Evolutionary conservation across 73 alveolate species (phyloP), one percentile per base, ranked within the genome.

Genomic region (Paraurostyla sp.): DNA sequence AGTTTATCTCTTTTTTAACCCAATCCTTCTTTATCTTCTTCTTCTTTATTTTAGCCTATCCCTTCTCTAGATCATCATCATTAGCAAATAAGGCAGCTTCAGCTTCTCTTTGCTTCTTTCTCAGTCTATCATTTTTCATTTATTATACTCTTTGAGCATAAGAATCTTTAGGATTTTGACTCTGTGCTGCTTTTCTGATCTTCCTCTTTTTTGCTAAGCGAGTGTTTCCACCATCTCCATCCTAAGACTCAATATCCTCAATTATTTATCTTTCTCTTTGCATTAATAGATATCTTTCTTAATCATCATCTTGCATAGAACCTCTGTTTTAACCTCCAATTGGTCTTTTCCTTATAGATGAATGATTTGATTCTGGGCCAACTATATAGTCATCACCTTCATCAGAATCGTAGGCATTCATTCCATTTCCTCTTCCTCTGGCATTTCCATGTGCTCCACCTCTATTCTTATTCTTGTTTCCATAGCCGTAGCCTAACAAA

Each of bases 11-110:
- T 51, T 80, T 88, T 50, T 88, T 80, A 52, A 54, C 87, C 30
- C 65, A 23, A 42, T 87, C 81, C 87, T 76, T 80, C 52, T 27
- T 60, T 56, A 41, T 33, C 58, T 83, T 83, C 84, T 65, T 57
- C 85, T 63, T 33, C 76, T 65, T 65, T 71, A 9, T 38, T 18
- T 20, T 46, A 40, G 52, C 58, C 42, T 33, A 71, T 49, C 51
- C 58, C 6, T 20, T 7, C 75, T 41, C 76, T 36, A 36, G 27
- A 52, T 73, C 84, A 41, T 38, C 18, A 4, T 69, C 65, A 4
- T 43, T 38, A 11, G 58, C 7, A 42, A 69, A 43, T 46, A 69
- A 69, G 20, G 84, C 84, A 13, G 20, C 38, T 29, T 69, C 84
- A 42, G 84, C 84, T 43, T 69, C 65, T 38, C 65, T 69, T 42